These are phyloP conservation scores for Amanita pseudoporphyria DNA, from an alignment of 768 basidiomycete species.

Conservation along the genomic window DNA sequence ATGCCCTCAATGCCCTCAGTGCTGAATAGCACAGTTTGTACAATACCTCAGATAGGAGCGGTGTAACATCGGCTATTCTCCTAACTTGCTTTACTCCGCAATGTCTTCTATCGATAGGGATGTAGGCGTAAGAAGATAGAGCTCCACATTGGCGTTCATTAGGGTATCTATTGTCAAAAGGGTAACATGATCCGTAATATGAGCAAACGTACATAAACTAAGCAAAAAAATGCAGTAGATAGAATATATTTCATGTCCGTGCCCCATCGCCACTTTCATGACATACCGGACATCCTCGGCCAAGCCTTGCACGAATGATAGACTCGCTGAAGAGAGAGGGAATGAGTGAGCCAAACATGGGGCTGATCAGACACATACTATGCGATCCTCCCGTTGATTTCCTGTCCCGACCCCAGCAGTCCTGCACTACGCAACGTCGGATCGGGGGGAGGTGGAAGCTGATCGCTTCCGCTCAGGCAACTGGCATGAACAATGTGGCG, in stretches of 20 bases:
- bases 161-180: not conserved
- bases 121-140: not conserved
- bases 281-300: slow-evolving; percentile 74
- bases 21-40: too few relatives aligned
- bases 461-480: slow-evolving; percentile 61
- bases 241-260: slow-evolving; percentile 16
- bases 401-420: slow-evolving; percentile 23
- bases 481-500: slow-evolving; percentile 79
- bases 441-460: slow-evolving; percentile 55
- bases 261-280: slow-evolving; percentile 45
- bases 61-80: too few relatives aligned
- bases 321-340: slow-evolving; percentile 42
- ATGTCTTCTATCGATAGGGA: too few relatives aligned
- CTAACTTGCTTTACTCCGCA: too few relatives aligned
- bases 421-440: slow-evolving; percentile 37
- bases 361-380: slow-evolving; percentile 43
- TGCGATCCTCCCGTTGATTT: slow-evolving; percentile 65
- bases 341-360: not conserved
- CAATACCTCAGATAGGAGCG: too few relatives aligned
- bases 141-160: not conserved
- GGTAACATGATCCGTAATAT: not conserved
- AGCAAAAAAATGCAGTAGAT: slow-evolving; percentile 6
- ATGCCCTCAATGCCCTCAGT: too few relatives aligned
- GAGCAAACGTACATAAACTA: not conserved
- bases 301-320: slow-evolving; percentile 53